These are phyloP conservation scores for Fagus sylvatica DNA, from an alignment of 306 rosid species.

Conservation along the genomic window DNA sequence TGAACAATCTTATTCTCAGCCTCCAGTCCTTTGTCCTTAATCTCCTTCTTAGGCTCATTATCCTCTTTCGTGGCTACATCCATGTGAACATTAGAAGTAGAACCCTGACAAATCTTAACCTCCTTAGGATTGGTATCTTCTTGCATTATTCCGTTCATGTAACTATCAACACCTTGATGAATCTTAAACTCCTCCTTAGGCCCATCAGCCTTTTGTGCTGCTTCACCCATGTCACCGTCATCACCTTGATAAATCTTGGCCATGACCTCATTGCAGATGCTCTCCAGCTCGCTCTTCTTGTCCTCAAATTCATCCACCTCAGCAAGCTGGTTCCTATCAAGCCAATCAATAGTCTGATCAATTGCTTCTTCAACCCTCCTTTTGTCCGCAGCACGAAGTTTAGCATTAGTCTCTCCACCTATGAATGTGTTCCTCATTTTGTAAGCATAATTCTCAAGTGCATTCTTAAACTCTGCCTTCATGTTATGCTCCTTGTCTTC, in stretches of 20 bases:
- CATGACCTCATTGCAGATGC: slow-evolving; percentile 51
- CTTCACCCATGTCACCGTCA: slow-evolving; percentile 39
- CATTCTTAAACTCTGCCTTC: slow-evolving; percentile 46
- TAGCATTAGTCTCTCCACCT: slow-evolving; percentile 49
- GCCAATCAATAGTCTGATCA: slow-evolving; percentile 45
- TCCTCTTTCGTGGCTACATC: too few species aligned
- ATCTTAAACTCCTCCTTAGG: too few species aligned
- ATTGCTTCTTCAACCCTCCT: slow-evolving; percentile 53
- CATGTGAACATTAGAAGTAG: too few species aligned
- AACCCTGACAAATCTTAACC: too few species aligned
- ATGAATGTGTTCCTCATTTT: slow-evolving; percentile 56
- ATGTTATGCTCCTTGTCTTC: slow-evolving; percentile 52
- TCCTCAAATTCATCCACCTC: slow-evolving; percentile 48
- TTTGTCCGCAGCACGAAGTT: slow-evolving; percentile 43
- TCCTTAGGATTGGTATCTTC: too few species aligned
- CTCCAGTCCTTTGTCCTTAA: too few species aligned
- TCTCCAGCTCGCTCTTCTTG: slow-evolving; percentile 52
- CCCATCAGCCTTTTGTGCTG: background rate
- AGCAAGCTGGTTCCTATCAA: slow-evolving; percentile 47
- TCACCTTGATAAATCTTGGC: slow-evolving; percentile 50
- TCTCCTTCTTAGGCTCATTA: too few species aligned
- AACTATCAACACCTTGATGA: too few species aligned
- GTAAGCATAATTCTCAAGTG: slow-evolving; percentile 48
- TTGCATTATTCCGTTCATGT: too few species aligned
- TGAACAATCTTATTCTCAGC: too few species aligned